phyloP scores from a whole-genome alignment of 352 stramenopile genomes.

The Blastocystis sp. region DNA sequence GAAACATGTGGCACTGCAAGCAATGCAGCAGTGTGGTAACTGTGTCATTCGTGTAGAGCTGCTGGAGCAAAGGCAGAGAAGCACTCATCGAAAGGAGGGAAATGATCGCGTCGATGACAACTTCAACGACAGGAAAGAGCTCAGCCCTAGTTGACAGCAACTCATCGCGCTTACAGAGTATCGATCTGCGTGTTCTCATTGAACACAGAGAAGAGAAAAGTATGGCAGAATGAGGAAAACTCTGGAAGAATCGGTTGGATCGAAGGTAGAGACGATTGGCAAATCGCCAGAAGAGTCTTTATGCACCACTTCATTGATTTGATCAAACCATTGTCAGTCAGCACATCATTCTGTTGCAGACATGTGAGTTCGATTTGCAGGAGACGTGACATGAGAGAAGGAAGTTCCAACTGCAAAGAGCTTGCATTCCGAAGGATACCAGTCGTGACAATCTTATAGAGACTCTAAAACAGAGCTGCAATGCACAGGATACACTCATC shows the following conservation, averaged over 20 bases:
- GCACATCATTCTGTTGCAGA: background rate
- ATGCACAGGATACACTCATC: background rate
- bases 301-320: constrained; percentile 22
- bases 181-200: background rate
- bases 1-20: constrained; percentile 5
- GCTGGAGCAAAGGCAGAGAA: background rate
- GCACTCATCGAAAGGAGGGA: background rate
- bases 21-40: background rate
- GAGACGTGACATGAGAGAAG: background rate
- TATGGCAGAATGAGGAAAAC: background rate
- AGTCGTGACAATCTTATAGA: background rate
- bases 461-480: background rate
- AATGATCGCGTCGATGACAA: background rate
- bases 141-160: background rate
- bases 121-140: background rate
- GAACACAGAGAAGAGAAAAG: constrained; percentile 8
- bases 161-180: background rate
- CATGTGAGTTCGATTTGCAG: background rate
- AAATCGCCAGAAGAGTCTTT: background rate
- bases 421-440: background rate
- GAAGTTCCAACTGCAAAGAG: background rate
- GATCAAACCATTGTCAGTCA: background rate
- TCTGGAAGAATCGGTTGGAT: background rate
- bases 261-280: background rate
- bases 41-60: background rate